Evolutionary conservation across 2,329 filamentous ascomycete genomes (phyloP), one percentile per base, ranked within the genome.

Genomic region (Hypocrella siamensis): DNA sequence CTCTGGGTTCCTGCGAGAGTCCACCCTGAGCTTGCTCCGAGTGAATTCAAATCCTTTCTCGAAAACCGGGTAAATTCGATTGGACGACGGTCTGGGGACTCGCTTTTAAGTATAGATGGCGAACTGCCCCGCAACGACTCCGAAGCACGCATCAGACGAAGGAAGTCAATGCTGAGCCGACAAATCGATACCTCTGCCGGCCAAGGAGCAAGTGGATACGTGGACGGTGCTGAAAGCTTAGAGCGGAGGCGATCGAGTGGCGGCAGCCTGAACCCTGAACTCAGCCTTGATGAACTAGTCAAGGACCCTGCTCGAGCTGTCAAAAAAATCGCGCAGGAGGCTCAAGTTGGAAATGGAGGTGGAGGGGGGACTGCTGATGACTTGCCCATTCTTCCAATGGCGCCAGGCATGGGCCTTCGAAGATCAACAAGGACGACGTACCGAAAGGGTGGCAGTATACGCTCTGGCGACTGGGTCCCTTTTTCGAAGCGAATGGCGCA

Each of bases 1-100:
- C 81, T 96, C 42, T 98, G 90, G 90, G 90, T 98, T 5, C 90
- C 90, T 5, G 90, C 90, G 17, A 75, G 85, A 36, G 69, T 98
- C 18, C 90, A 98, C 46, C 90, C 90, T 1, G 90, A 98, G 54
- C 64, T 98, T 30, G 90, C 90, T 3, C 90, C 90, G 1, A 85
- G 81, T 48, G 90, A 94, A 44, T 98, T 96, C 64, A 94, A 93
- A 55, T 88, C 79, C 1, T 98, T 96, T 43, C 69, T 98, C 3
- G 88, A 98, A 47, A 92, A 86, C 39, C 77, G 86, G 47, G 83
- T 94, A 10, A 81, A 93, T 43, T 79, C 82, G 22, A 93, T 96
- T 44, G 78, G 84, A 51, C 69, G 86, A 42, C 73, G 82, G 44
- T 93, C 86, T 1, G 78, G 79, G 17, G 84, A 77, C 42, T 77